A percentile compares a stretch with the other conserved stretches of the same genome.
phyloP scores from a whole-genome alignment of 2,329 filamentous ascomycete species.

The Microdochium paspali region DNA sequence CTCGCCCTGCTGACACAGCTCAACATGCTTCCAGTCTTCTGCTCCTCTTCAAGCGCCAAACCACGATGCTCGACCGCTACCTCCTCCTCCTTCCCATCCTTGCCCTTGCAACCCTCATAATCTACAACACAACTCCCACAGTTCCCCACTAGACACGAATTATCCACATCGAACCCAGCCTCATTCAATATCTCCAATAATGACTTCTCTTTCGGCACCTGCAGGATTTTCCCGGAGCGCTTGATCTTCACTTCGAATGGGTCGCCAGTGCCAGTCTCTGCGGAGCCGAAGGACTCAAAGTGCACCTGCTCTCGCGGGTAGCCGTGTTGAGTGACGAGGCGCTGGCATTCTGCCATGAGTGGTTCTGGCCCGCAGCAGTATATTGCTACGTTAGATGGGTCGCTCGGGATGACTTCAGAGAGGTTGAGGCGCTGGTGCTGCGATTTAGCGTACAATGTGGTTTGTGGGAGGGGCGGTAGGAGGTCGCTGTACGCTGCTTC shows the following conservation, averaged over 20 bases:
- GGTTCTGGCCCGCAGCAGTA: slow-evolving; percentile 20
- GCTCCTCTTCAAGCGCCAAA: slow-evolving; percentile 16
- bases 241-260: slow-evolving; percentile 19
- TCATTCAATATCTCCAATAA: slow-evolving; percentile 20
- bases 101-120: slow-evolving; percentile 10
- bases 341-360: slow-evolving; percentile 12
- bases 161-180: slow-evolving; percentile 21
- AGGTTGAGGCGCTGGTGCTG: slow-evolving; percentile 14
- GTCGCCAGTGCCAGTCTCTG: slow-evolving; percentile 15
- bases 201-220: slow-evolving; percentile 17
- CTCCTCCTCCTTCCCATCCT: too few relatives aligned
- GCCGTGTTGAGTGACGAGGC: slow-evolving; percentile 8
- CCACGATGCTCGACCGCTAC: slow-evolving; percentile 14
- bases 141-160: slow-evolving; percentile 19
- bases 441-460: slow-evolving; percentile 15
- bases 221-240: slow-evolving; percentile 11
- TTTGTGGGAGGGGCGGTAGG: slow-evolving; percentile 11
- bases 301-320: slow-evolving; percentile 15
- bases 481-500: slow-evolving; percentile 17
- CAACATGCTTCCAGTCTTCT: slow-evolving; percentile 16
- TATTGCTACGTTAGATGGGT: slow-evolving; percentile 12
- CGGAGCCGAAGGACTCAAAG: slow-evolving; percentile 19
- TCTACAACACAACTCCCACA: slow-evolving; percentile 21
- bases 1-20: slow-evolving; percentile 20
- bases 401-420: slow-evolving; percentile 26